Evolutionary conservation across 768 basidiomycete genomes (phyloP).

Genomic region (Hygrocybe coccinea): DNA sequence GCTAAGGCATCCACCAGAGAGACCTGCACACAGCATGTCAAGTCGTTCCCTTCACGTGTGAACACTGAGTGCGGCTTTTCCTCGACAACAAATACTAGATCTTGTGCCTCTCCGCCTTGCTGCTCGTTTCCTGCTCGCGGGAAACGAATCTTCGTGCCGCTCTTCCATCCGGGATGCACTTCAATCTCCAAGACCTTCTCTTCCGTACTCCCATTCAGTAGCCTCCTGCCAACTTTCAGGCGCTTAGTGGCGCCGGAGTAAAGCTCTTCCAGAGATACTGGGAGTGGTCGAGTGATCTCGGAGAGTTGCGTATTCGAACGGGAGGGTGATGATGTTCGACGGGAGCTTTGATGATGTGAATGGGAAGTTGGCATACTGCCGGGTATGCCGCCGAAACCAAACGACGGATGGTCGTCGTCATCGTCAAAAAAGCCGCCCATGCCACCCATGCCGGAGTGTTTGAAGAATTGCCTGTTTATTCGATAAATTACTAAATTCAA

Average conservation of each 20-base stretch:
- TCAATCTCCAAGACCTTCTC: conserved; percentile 82
- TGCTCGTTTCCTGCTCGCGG: conserved; percentile 82
- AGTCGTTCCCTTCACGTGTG: conserved; percentile 76
- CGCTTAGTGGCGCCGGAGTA: conserved; percentile 82
- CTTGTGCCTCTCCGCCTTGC: conserved; percentile 62
- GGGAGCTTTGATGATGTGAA: conserved; percentile 5
- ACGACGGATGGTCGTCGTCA: conserved; percentile 39
- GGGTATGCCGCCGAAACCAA: conserved; percentile 51
- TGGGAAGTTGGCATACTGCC: conserved; percentile 41
- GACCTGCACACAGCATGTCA: conserved; percentile 55
- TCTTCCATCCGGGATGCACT: conserved; percentile 90
- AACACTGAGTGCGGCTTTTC: conserved; percentile 84
- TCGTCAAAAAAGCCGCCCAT: conserved; percentile 40
- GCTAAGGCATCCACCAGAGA: conserved; percentile 81
- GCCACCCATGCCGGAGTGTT: conserved; percentile 33
- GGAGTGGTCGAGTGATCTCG: conserved; percentile 78
- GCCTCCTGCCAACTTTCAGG: conserved; percentile 76
- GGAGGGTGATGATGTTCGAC: conserved; percentile 20
- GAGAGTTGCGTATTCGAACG: conserved; percentile 33
- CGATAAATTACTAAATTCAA: neutral
- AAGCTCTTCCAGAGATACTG: conserved; percentile 80
- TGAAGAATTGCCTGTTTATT: conserved; percentile 42
- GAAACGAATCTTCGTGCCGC: conserved; percentile 91
- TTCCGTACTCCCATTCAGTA: conserved; percentile 69
- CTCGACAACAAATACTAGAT: conserved; percentile 96